Base-by-base conservation (phyloP, 768 basidiomycete genomes). In the Mycena metata region DNA sequence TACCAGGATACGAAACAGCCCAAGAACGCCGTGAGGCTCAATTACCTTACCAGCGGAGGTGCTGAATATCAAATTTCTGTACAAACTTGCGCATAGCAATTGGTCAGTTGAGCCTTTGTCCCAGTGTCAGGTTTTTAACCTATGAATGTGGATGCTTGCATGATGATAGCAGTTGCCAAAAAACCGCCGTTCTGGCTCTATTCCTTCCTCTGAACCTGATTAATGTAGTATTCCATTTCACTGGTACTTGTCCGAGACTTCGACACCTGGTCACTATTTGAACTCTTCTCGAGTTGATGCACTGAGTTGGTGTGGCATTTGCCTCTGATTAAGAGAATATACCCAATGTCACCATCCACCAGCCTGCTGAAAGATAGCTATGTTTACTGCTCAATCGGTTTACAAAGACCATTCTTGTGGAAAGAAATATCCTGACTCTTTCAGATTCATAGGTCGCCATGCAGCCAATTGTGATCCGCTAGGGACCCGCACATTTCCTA, bases 101-200 rank as follows among this genome's bases (percentile, higher is more conserved):
- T 46, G 45, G 45, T 46, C 45, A 46, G 45, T 46, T 46, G 45
- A 46, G 45, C 45, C n/a, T 46, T 46, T 46, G 45, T 2, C 45
- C 45, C 16, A n/a, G 45, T 46, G 16, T 46, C 45, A 46, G 45
- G 45, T 10, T 15, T 46, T 46, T 15, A 46, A 46, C 17, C 1
- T 46, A 46, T 46, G 45, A 46, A 46, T 46, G n/a, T 46, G 45
- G 45, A 46, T 19, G 13, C 45, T 46, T 19, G 8, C 45, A 46
- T 46, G 16, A 46, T 19, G 17, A 46, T 46, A 19, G 8, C 45
- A 46, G n/a, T 17, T 46, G 45, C 45, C 45, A 17, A 15, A 15
- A 46, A 17, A 17, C 45, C n/a, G 45, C 5, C 45, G n/a, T 46
- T 46, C n/a, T 46, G 45, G 45, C 45, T 46, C 45, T 46, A 10